Base-by-base conservation (phyloP, 768 basidiomycete genomes). In the Boletus barrowsii region DNA sequence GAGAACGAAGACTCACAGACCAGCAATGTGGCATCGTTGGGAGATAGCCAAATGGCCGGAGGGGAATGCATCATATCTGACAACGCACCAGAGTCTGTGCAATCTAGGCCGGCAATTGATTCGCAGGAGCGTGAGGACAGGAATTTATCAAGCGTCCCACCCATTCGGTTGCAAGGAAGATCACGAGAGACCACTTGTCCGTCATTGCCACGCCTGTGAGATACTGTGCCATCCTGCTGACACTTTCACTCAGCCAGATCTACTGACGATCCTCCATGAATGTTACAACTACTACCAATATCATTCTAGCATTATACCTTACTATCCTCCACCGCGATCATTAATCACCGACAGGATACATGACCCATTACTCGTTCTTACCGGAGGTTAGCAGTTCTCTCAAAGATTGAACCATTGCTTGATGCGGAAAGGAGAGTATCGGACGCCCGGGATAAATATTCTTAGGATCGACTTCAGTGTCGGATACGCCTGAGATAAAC, bases 271-370 rank as follows among this genome's bases (percentile, higher is more conserved):
- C 26, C 10, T 36, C 26, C 10, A 36, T 32, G 32, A 5, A 24
- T 37, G 17, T 37, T 35, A 17, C 29, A 5, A n/a, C 52, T 49
- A 39, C 46, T 22, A 29, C 33, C 33, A 45, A 4, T 48, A 44
- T 39, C 33, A 11, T 35, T 36, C 32, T 41, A 50, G 17, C 22
- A 45, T 42, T 20, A 60, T 60, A 60, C 50, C 59, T 10, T 61
- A 33, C 13, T 30, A 35, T 10, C 22, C 40, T 46, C 29, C 29
- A 29, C 29, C 29, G 29, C 29, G 13, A 35, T 14, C 13, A 14
- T 35, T 35, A 35, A 35, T 29, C 29, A 9, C 29, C 9, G 29
- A 26, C 26, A 26, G 26, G 8, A 26, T 26, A 26, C 24, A 26
- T 26, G 24, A 26, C 26, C 26, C 24, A 24, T 24, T 29, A 29